Evolutionary conservation across 1,139 yeast species (phyloP).

Genomic region (Geotrichum siamense): DNA sequence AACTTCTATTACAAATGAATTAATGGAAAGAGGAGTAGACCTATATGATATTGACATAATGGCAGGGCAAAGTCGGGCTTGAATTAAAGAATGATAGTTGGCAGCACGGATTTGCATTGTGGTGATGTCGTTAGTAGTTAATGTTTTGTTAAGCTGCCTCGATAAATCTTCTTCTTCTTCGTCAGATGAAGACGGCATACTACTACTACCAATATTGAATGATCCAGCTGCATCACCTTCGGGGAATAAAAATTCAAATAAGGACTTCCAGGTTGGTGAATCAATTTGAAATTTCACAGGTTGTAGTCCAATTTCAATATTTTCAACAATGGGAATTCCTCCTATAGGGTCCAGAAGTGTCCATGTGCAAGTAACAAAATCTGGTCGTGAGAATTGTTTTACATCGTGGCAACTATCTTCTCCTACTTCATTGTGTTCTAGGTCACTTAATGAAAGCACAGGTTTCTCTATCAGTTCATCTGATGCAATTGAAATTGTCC

Average conservation of each 20-base stretch:
- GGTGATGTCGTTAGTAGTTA: slow-evolving; percentile 40
- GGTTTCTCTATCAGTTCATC: background rate
- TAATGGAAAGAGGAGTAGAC: slow-evolving; percentile 62
- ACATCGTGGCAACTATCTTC: slow-evolving; percentile 10
- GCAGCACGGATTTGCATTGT: slow-evolving; percentile 62
- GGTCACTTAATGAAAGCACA: background rate
- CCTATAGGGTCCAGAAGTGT: slow-evolving; percentile 72
- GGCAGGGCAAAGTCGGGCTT: slow-evolving; percentile 48
- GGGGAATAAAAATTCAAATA: slow-evolving; percentile 63
- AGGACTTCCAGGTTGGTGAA: slow-evolving; percentile 52
- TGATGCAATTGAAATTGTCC: background rate
- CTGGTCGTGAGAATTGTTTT: background rate
- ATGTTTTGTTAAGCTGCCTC: background rate
- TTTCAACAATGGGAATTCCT: slow-evolving; percentile 65
- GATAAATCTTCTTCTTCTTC: slow-evolving; percentile 1
- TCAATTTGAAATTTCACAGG: slow-evolving; percentile 74
- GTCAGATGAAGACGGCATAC: slow-evolving; percentile 1
- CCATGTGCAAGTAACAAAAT: slow-evolving; percentile 59
- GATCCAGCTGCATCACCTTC: slow-evolving; percentile 26
- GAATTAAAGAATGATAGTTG: slow-evolving; percentile 55
- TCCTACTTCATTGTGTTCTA: background rate
- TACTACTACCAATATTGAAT: slow-evolving; percentile 1
- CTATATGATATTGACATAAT: slow-evolving; percentile 64
- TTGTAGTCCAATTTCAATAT: slow-evolving; percentile 44
- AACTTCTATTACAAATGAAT: slow-evolving; percentile 53